Evolutionary conservation across 148 eudicot genomes (phyloP).

Genomic region (Cornus suecica): DNA sequence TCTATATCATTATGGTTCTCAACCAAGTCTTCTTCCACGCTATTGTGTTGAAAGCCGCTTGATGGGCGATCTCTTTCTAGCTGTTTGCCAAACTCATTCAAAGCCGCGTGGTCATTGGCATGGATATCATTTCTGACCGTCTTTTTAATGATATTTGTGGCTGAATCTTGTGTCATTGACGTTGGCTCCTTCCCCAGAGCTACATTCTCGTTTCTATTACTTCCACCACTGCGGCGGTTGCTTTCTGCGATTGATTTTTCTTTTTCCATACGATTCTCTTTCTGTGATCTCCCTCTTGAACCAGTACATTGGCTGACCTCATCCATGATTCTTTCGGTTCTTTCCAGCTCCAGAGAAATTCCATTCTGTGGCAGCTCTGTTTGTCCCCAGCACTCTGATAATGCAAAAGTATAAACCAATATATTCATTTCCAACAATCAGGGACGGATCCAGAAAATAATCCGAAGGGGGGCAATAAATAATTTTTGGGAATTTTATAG

Average conservation of each 20-base stretch:
- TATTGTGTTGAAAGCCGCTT: conserved; percentile 8
- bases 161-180: conserved; percentile 2
- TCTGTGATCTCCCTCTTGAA: conserved; percentile 1
- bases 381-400: conserved; percentile 13
- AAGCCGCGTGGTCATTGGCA: conserved; percentile 2
- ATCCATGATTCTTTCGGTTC: conserved; percentile 9
- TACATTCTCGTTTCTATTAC: conserved; percentile 2
- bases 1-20: conserved; percentile 22
- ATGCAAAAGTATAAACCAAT: neutral
- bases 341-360: conserved; percentile 6
- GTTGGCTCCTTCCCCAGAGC: neutral
- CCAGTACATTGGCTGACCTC: conserved; percentile 1
- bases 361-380: conserved; percentile 7
- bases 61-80: conserved; percentile 1
- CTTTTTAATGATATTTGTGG: conserved; percentile 6
- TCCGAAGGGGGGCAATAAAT: no score
- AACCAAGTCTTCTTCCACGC: neutral
- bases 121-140: neutral
- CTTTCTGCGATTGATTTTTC: conserved; percentile 3
- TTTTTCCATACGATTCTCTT: neutral
- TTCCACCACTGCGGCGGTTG: neutral
- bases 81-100: neutral
- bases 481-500: no score
- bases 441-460: no score
- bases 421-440: neutral